Evolutionary conservation across 352 stramenopile species (phyloP), one percentile per base, ranked within the genome.

Genomic region (Pseudoperonospora humuli): DNA sequence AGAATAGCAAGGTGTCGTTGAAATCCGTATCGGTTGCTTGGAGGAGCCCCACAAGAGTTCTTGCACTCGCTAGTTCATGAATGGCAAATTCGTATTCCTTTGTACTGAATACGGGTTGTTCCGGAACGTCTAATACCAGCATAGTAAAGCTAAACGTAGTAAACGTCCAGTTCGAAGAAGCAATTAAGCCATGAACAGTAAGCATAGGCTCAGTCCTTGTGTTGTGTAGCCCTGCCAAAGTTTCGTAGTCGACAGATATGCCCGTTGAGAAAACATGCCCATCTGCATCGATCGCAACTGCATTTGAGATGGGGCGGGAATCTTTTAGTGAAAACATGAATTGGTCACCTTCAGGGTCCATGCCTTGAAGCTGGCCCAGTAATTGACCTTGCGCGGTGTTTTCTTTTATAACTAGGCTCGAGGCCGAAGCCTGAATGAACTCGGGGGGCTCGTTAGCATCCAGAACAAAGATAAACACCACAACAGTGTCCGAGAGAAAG

Each of bases 401-500:
- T 48, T 84, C 72, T 0, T 38, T 6, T 9, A 79, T 28, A 6
- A 46, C 35, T 13, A 79, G 24, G 18, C 54, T 48, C 14, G 56
- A 43, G 4, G 57, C 20, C 2, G 67, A 76, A 4, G 59, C 52
- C 8, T 31, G 13, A 14, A 74, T 25, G 1, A 79, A 37, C 8
- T 39, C 39, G 5, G 72, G 68, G 7, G 55, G 54, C 20, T 84
- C 72, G 15, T 81, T 67, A 5, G 77, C 60, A 33, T 84, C 44
- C 4, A 50, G 11, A 3, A 84, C 45, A 37, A 68, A 75, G 2
- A 84, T 40, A 18, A 73, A 60, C 1, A 84, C 39, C 7, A 60
- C 55, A 3, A 75, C 64, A 3, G 44, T 53, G 39, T 81, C 68
- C 0, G 37, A 64, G 0, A 84, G 41, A 32, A 76, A 73, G 5